phyloP scores from a whole-genome alignment of 192 early-diverging fungal species.

The Mortierella hygrophila region DNA sequence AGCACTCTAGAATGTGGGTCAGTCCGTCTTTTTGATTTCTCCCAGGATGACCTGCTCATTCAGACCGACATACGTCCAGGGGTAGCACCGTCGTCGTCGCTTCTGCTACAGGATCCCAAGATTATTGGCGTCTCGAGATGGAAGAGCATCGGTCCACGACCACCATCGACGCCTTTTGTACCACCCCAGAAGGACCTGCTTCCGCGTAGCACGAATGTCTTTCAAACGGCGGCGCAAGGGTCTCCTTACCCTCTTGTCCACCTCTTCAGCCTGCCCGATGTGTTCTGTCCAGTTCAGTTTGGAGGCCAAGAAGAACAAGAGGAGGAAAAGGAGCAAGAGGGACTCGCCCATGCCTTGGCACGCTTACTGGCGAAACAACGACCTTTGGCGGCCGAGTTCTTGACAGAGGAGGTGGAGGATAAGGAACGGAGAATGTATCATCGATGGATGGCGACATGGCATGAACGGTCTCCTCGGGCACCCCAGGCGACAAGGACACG shows the following conservation, averaged over 20 bases:
- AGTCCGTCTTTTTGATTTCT: conserved; percentile 32
- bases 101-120: neutral
- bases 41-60: conserved; percentile 30
- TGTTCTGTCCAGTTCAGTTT: conserved; percentile 17
- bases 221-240: conserved; percentile 5
- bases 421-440: conserved; percentile 38
- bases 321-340: neutral
- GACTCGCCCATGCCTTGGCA: conserved; percentile 1
- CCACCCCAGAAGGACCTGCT: neutral
- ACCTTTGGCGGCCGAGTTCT: conserved; percentile 13
- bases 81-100: neutral
- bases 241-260: conserved; percentile 41
- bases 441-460: conserved; percentile 49
- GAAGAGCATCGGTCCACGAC: conserved; percentile 2
- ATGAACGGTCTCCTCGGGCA: conserved; percentile 13
- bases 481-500: conserved; percentile 10
- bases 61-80: neutral
- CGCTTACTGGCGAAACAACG: neutral
- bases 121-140: conserved; percentile 30
- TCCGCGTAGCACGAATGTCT: conserved; percentile 15
- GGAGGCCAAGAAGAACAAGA: conserved; percentile 4
- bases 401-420: conserved; percentile 3
- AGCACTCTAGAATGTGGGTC: neutral
- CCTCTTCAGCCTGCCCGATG: conserved; percentile 25
- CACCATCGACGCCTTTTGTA: neutral